Conservation (phyloP, 371 early-diverging fungal genomes). For the Mucor lusitanicus region DNA sequence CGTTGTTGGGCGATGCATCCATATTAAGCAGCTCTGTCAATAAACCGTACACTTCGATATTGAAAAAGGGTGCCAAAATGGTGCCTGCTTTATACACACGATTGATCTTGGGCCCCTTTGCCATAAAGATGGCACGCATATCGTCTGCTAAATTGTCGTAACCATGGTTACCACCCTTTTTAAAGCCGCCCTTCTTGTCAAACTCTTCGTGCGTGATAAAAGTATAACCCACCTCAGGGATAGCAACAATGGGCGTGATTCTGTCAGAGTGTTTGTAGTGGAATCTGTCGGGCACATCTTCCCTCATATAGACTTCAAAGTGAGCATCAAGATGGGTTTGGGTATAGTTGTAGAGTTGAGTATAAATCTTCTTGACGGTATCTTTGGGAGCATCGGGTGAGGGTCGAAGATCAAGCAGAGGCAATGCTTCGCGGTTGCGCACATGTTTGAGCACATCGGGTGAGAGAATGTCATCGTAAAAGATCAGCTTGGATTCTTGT, state of each 20-base stretch:
- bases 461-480: slow-evolving; percentile 71
- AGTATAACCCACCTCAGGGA: slow-evolving; percentile 70
- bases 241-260: slow-evolving; percentile 74
- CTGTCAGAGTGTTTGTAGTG: slow-evolving; percentile 63
- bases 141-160: slow-evolving; percentile 77
- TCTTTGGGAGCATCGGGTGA: slow-evolving; percentile 33
- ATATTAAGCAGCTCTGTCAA: slow-evolving; percentile 66
- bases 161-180: slow-evolving; percentile 78
- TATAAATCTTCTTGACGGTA: slow-evolving; percentile 30
- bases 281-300: slow-evolving; percentile 67
- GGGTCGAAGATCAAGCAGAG: slow-evolving; percentile 52
- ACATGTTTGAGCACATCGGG: slow-evolving; percentile 31
- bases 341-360: slow-evolving; percentile 31
- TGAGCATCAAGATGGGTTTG: slow-evolving; percentile 48
- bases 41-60: slow-evolving; percentile 77
- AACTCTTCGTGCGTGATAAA: slow-evolving; percentile 51
- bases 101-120: slow-evolving; percentile 74
- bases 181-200: slow-evolving; percentile 27
- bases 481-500: slow-evolving; percentile 59
- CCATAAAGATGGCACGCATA: slow-evolving; percentile 91
- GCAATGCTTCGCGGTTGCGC: slow-evolving; percentile 35
- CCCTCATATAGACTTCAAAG: slow-evolving; percentile 63
- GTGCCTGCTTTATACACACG: slow-evolving; percentile 22
- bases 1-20: slow-evolving; percentile 70
- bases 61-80: slow-evolving; percentile 63